phyloP scores from a whole-genome alignment of 225 moss, liverwort and hornwort species.

The Asterella californica region DNA sequence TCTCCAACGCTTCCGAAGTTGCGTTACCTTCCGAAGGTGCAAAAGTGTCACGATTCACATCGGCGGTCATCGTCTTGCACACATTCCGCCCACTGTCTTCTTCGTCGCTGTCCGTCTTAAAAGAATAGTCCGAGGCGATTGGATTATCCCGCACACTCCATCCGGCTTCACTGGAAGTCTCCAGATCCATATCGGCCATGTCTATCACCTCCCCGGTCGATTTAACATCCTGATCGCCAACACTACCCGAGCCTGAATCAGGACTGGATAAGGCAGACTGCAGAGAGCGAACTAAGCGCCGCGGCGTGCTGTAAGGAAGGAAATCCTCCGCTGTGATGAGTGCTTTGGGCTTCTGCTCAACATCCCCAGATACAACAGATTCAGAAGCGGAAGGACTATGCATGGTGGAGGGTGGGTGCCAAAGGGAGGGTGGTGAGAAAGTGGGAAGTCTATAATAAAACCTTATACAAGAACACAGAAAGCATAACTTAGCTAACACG shows the following conservation, averaged over 20 bases:
- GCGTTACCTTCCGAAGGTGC: constrained; percentile 20
- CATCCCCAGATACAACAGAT: background rate
- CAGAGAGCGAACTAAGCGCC: constrained; percentile 63
- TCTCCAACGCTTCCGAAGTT: constrained; percentile 5
- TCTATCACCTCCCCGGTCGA: constrained; percentile 35
- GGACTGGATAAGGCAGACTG: constrained; percentile 48
- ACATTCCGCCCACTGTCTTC: constrained; percentile 42
- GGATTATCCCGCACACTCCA: constrained; percentile 96
- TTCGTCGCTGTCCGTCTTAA: constrained; percentile 55
- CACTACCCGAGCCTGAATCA: constrained; percentile 29
- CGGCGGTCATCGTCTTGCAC: constrained; percentile 31
- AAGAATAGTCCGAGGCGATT: constrained; percentile 76
- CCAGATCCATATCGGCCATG: constrained; percentile 48
- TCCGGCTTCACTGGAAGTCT: constrained; percentile 58
- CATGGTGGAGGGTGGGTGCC: background rate
- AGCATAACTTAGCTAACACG: no score
- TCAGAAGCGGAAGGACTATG: background rate
- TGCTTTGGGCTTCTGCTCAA: constrained; percentile 36
- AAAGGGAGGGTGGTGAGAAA: background rate
- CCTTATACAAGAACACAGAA: background rate
- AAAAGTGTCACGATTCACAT: constrained; percentile 16
- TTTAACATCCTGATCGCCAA: constrained; percentile 36
- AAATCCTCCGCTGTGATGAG: constrained; percentile 43
- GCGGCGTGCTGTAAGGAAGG: constrained; percentile 58
- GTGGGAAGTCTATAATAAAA: background rate